Evolutionary conservation across 257 asterid species (phyloP).

Genomic region (Solanum neorickii): DNA sequence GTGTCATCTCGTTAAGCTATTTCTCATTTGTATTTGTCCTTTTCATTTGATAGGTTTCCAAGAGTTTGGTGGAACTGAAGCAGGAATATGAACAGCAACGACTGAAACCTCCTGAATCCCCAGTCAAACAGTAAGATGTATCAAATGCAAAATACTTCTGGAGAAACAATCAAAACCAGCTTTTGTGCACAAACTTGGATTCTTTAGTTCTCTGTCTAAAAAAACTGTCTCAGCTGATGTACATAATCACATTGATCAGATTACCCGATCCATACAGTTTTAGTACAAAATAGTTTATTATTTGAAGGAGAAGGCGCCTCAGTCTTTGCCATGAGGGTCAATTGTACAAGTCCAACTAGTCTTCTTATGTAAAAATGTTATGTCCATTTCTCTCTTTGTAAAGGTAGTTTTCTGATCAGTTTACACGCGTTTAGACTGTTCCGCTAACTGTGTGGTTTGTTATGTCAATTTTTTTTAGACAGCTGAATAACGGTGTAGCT

Average conservation of each 20-base stretch:
- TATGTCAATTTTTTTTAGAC: neutral
- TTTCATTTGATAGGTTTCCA: slow-evolving; percentile 41
- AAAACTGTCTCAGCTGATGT: neutral
- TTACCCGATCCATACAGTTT: neutral
- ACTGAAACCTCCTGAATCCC: slow-evolving; percentile 27
- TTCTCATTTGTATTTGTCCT: neutral
- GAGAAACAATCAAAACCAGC: neutral
- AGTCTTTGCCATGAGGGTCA: neutral
- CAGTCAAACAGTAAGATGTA: slow-evolving; percentile 32
- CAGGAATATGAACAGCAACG: slow-evolving; percentile 64
- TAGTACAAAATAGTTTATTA: neutral
- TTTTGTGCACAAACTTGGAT: neutral
- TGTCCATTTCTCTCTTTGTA: neutral
- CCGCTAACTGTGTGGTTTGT: neutral
- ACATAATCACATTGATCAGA: neutral
- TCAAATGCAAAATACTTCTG: neutral
- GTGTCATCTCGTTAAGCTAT: neutral
- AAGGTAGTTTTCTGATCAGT: neutral
- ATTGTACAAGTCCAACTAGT: neutral
- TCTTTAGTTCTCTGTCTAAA: neutral
- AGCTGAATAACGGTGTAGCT: neutral
- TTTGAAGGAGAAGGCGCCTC: neutral
- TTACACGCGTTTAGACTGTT: neutral
- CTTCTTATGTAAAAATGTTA: neutral
- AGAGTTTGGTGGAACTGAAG: slow-evolving; percentile 49